phyloP scores from a whole-genome alignment of 208 protist species.

The Trypanosoma conorhini region DNA sequence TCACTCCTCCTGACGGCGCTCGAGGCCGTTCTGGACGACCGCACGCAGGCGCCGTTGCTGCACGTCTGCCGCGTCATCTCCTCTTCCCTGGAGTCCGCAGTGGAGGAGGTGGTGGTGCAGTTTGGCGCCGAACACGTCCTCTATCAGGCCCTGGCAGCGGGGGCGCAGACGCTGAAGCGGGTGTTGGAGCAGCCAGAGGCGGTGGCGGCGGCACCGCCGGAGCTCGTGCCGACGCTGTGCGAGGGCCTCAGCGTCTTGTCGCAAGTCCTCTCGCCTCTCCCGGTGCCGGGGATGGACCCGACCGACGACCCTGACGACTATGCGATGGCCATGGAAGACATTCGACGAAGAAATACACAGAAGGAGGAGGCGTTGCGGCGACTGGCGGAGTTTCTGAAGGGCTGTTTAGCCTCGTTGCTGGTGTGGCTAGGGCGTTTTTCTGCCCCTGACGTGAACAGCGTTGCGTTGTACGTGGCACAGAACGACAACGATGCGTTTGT shows the following conservation, averaged over 20 bases:
- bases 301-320: conserved; percentile 80
- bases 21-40: conserved; percentile 23
- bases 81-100: conserved; percentile 55
- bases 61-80: conserved; percentile 46
- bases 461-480: conserved; percentile 36
- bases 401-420: conserved; percentile 24
- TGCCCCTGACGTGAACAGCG: conserved; percentile 1
- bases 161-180: conserved; percentile 39
- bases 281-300: conserved; percentile 56
- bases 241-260: conserved; percentile 70
- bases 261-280: conserved; percentile 55
- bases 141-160: conserved; percentile 47
- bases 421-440: conserved; percentile 24
- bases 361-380: conserved; percentile 31
- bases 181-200: conserved; percentile 21
- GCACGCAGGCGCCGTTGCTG: neutral
- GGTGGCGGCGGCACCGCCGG: conserved; percentile 14
- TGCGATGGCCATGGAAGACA: conserved; percentile 29
- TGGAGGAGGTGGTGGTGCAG: conserved; percentile 52
- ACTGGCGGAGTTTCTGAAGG: conserved; percentile 31
- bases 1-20: conserved; percentile 46
- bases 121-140: conserved; percentile 35
- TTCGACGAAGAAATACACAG: conserved; percentile 26
- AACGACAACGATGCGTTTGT: conserved; percentile 46
- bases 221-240: conserved; percentile 46